Base-by-base conservation (phyloP, 2,329 filamentous ascomycete species). In the Fusarium ramigenum region DNA sequence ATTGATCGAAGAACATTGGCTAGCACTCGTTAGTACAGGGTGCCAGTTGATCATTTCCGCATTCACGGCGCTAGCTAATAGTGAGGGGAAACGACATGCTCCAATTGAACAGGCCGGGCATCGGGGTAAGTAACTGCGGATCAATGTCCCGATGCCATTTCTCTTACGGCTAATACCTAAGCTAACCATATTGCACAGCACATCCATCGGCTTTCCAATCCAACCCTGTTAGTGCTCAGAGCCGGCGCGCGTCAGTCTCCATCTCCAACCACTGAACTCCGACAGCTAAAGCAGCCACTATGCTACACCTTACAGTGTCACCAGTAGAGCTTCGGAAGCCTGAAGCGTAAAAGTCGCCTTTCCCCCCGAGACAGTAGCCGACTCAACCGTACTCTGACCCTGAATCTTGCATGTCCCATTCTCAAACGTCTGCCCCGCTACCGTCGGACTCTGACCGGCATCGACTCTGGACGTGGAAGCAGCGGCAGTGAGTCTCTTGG, bases 221-320 rank as follows among this genome's bases (percentile, higher is more conserved):
- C n/a, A n/a, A n/a, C n/a, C n/a, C n/a, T n/a, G n/a, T n/a, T 5
- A 32, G 21, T 19, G 3, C n/a, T 18, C 10, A 32, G 7, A 32
- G 21, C 7, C 0, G 3, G 21, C 10, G 21, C 21, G 0, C 21
- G 1, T 11, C 5, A 23, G 30, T 10, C 30, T 2, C 1, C 15
- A 0, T 3, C 4, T n/a, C 4, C 21, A n/a, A 23, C 5, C 3
- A 18, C n/a, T n/a, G n/a, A n/a, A n/a, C n/a, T n/a, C n/a, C n/a
- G n/a, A n/a, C 15, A 28, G 3, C 8, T 11, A 9, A 16, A 37
- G 3, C 5, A 16, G 12, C 18, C 34, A 28, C 21, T 2, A 9
- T 14, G 8, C 5, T 10, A 18, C 16, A 0, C 5, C 1, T 4
- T 32, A 56, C 10, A 56, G 15, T 1, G 16, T 32, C 25, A 43